phyloP scores from a whole-genome alignment of 2,329 filamentous ascomycete genomes.

The Orbilia javanica region DNA sequence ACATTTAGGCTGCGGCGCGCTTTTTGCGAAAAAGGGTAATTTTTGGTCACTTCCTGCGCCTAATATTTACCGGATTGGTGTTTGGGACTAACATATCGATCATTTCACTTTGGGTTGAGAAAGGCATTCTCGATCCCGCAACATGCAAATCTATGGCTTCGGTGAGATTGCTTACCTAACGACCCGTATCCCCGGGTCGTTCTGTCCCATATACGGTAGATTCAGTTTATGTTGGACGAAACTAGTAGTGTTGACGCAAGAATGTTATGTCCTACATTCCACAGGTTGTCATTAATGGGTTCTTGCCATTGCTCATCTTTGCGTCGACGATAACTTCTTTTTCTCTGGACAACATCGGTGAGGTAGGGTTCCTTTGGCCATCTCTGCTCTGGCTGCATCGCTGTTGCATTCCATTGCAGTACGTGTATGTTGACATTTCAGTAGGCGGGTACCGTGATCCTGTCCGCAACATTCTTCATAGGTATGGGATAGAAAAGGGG shows the following conservation, averaged over 20 bases:
- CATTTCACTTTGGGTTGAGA: slow-evolving; percentile 21
- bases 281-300: slow-evolving; percentile 57
- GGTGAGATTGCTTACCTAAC: slow-evolving; percentile 60
- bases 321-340: slow-evolving; percentile 57
- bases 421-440: slow-evolving; percentile 24
- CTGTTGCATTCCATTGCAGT: slow-evolving; percentile 50
- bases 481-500: slow-evolving; percentile 40
- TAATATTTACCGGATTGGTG: slow-evolving; percentile 30
- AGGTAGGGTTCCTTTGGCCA: slow-evolving; percentile 33
- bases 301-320: slow-evolving; percentile 58
- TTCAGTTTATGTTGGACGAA: not conserved
- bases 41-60: slow-evolving; percentile 20
- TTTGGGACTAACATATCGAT: slow-evolving; percentile 38
- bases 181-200: slow-evolving; percentile 24
- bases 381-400: slow-evolving; percentile 33
- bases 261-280: slow-evolving; percentile 54
- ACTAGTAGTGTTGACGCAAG: slow-evolving; percentile 38
- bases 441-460: slow-evolving; percentile 55
- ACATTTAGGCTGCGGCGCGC: slow-evolving; percentile 58
- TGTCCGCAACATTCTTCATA: slow-evolving; percentile 57
- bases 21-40: slow-evolving; percentile 62
- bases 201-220: not conserved
- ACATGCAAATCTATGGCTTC: slow-evolving; percentile 61
- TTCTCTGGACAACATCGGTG: slow-evolving; percentile 56
- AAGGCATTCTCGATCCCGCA: slow-evolving; percentile 61